Evolutionary conservation across 768 basidiomycete species (phyloP).

Genomic region (Arthromyces matolae): DNA sequence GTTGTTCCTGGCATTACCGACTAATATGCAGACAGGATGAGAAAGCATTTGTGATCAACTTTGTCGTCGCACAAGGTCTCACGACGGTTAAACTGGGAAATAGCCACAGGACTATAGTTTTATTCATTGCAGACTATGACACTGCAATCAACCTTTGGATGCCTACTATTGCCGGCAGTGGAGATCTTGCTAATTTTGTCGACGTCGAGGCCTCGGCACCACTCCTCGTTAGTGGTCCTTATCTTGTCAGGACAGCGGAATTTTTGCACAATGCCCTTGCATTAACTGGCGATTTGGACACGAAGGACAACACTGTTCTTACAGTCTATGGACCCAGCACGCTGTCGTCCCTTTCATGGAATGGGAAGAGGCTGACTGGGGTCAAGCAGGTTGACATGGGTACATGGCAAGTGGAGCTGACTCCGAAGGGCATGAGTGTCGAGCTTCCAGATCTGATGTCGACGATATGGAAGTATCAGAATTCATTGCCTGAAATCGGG

Average conservation of each 20-base stretch:
- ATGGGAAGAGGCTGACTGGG: conserved; percentile 1
- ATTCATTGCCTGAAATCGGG: conserved; percentile 14
- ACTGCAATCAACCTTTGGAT: conserved; percentile 15
- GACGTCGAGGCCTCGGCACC: conserved; percentile 13
- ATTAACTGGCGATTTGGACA: conserved; percentile 10
- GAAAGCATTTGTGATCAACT: conserved; percentile 6
- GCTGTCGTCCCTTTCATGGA: conserved; percentile 10
- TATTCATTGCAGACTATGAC: conserved; percentile 16
- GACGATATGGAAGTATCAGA: conserved; percentile 12
- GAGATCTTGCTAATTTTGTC: conserved; percentile 10
- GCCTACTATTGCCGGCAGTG: conserved; percentile 14
- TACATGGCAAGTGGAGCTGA: conserved; percentile 5
- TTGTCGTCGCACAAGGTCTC: conserved; percentile 6
- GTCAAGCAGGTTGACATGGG: conserved; percentile 2
- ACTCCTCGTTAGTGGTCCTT: conserved; percentile 11
- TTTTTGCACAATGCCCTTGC: conserved; percentile 6
- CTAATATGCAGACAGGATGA: too few relatives aligned
- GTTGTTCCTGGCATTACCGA: too few relatives aligned
- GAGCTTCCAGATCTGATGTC: conserved; percentile 11
- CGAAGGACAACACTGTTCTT: conserved; percentile 2
- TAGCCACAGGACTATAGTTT: conserved; percentile 2
- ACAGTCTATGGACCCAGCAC: conserved; percentile 13
- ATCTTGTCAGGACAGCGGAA: conserved; percentile 14
- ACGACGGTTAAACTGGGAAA: conserved; percentile 7
- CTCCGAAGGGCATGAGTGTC: not conserved